Base-by-base conservation (phyloP, 768 basidiomycete species). In the Russula compacta region DNA sequence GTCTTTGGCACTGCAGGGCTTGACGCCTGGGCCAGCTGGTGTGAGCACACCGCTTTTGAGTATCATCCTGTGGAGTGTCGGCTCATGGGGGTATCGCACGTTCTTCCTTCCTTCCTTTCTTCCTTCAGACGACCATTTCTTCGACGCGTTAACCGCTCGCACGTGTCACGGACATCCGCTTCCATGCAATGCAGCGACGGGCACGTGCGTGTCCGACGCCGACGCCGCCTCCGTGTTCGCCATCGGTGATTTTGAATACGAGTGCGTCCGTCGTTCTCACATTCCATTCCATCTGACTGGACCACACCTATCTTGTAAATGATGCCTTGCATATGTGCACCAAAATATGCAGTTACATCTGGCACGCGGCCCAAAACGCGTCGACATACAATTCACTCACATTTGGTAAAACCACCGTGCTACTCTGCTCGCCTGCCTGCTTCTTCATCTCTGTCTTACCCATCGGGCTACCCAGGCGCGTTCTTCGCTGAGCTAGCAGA, bases 121-220 rank as follows among this genome's bases (percentile, higher is more conserved):
- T 17, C 39, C 52, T 17, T 19, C 59, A 78, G 77, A 78, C 61
- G 77, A 81, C 58, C 80, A 79, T 59, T 81, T 75, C 70, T 81
- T 81, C 66, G 79, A 81, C 65, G 77, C 76, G n/a, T 78, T 81
- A 67, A 75, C 71, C 17, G 78, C 80, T 4, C 69, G 79, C 50
- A 79, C 77, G 1, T 81, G 79, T 62, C 68, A 77, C 56, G 75
- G 74, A 2, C 77, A 77, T 56, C 68, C 74, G 0, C 68, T 81
- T 14, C 79, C 79, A 0, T 81, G 79, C 60, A 81, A 79, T 58
- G 58, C 69, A 14, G 72, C 68, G 4, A 15, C 17, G 5, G 75
- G 77, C 4, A 67, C 67, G 0, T 81, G 79, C 60, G 73, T 81
- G 29, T 71, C 75, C 2, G 70, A 72, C 24, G 72, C 70, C 32